Evolutionary conservation across 768 basidiomycete genomes (phyloP).

Genomic region (Polyporus arcularius): DNA sequence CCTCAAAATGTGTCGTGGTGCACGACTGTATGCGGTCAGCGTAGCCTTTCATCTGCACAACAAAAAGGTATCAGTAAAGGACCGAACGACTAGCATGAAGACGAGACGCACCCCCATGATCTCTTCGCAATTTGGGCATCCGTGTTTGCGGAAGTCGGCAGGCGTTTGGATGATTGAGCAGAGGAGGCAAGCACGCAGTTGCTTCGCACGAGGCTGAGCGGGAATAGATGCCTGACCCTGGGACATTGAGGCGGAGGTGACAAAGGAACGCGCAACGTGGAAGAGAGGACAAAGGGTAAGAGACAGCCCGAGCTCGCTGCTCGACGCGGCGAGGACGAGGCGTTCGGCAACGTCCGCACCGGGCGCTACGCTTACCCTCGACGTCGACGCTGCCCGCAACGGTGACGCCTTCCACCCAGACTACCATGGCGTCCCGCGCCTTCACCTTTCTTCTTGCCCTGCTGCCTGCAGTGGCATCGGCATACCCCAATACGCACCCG

Average conservation of each 20-base stretch:
- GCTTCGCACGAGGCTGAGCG: slow-evolving; percentile 62
- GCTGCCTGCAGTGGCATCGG: slow-evolving; percentile 48
- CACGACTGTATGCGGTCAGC: slow-evolving; percentile 81
- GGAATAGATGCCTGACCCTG: slow-evolving; percentile 47
- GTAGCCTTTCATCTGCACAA: slow-evolving; percentile 78
- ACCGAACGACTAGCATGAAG: background rate
- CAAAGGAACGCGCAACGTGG: background rate
- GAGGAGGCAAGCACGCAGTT: slow-evolving; percentile 87
- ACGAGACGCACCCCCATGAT: slow-evolving; percentile 72
- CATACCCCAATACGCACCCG: slow-evolving; percentile 64
- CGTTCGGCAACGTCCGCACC: slow-evolving; percentile 11
- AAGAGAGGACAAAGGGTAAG: background rate
- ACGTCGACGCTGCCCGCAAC: slow-evolving; percentile 2
- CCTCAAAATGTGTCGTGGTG: slow-evolving; percentile 93
- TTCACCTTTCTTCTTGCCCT: slow-evolving; percentile 40
- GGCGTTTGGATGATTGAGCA: slow-evolving; percentile 90
- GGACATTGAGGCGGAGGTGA: slow-evolving; percentile 18
- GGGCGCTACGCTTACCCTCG: background rate
- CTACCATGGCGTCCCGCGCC: slow-evolving; percentile 21
- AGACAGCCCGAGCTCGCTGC: background rate
- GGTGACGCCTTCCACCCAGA: slow-evolving; percentile 2
- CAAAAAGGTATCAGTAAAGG: background rate
- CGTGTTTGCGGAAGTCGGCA: slow-evolving; percentile 77
- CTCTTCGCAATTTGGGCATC: slow-evolving; percentile 98
- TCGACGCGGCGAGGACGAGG: background rate